phyloP scores from a whole-genome alignment of 768 basidiomycete species.

The Leucogyrophana mollusca region DNA sequence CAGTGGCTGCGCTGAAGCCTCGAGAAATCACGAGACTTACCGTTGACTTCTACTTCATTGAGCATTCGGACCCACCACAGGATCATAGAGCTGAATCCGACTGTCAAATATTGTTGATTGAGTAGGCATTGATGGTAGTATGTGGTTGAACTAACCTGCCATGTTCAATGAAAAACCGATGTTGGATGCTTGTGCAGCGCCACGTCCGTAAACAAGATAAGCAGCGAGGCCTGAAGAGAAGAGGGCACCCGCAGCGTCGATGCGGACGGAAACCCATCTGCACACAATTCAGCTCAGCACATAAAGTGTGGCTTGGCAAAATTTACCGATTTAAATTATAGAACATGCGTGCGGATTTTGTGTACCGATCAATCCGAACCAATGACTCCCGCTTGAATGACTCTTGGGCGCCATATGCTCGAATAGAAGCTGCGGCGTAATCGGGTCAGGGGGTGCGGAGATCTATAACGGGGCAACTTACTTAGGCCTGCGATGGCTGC shows the following conservation, averaged over 20 bases:
- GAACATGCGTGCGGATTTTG: slow-evolving; percentile 37
- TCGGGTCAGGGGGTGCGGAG: background rate
- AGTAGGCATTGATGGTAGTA: too few relatives aligned
- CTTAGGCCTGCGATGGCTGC: slow-evolving; percentile 50
- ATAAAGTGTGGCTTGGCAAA: background rate
- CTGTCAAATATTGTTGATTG: slow-evolving; percentile 16
- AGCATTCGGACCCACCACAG: slow-evolving; percentile 45
- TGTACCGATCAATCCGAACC: slow-evolving; percentile 46
- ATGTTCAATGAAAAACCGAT: slow-evolving; percentile 39
- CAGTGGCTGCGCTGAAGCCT: background rate
- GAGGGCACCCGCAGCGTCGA: slow-evolving; percentile 57
- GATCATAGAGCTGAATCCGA: slow-evolving; percentile 56
- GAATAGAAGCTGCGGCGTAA: slow-evolving; percentile 37
- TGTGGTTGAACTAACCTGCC: slow-evolving; percentile 30
- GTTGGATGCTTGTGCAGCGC: slow-evolving; percentile 39
- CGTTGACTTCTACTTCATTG: slow-evolving; percentile 46
- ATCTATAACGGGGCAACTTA: slow-evolving; percentile 14
- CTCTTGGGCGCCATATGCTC: slow-evolving; percentile 54
- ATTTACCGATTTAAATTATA: slow-evolving; percentile 47
- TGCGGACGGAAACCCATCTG: slow-evolving; percentile 48
- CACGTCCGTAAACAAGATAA: slow-evolving; percentile 47
- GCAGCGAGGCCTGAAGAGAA: slow-evolving; percentile 50
- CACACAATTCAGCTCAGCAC: background rate
- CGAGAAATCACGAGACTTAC: slow-evolving; percentile 19
- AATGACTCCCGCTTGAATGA: slow-evolving; percentile 41